Conservation (phyloP, 345 rosid genomes). For the Kernera saxatilis region DNA sequence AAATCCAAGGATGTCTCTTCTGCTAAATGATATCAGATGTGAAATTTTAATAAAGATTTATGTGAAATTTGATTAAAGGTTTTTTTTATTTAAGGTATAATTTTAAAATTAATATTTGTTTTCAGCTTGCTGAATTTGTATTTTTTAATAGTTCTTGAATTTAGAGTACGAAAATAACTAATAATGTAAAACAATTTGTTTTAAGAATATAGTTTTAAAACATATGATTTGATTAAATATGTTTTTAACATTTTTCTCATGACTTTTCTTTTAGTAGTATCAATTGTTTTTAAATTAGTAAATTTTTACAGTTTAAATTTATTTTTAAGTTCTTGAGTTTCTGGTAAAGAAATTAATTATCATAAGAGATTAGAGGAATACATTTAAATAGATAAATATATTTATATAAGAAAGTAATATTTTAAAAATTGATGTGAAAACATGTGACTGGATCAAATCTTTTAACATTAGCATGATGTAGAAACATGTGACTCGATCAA, state of each 20-base stretch:
- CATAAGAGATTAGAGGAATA: too few species aligned
- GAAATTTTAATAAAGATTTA: too few species aligned
- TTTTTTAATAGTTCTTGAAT: too few species aligned
- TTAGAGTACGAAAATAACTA: not conserved
- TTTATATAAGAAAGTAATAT: not conserved
- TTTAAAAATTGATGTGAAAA: not conserved
- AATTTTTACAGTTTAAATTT: not conserved
- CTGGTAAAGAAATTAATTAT: not conserved
- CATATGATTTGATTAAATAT: not conserved
- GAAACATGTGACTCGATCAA: constrained; percentile 17
- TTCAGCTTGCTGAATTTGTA: too few species aligned
- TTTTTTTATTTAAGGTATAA: too few species aligned
- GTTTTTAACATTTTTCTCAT: not conserved
- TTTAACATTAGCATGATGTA: not conserved
- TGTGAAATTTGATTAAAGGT: too few species aligned
- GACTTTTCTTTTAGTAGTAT: not conserved
- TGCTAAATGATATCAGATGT: too few species aligned
- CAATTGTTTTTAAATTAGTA: not conserved
- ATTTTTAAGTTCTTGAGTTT: not conserved
- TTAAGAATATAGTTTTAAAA: not conserved
- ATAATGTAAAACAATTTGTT: not conserved
- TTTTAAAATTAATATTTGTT: too few species aligned
- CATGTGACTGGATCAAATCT: constrained; percentile 17
- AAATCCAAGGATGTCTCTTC: too few species aligned
- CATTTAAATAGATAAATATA: too few species aligned